Evolutionary conservation across 2,329 filamentous ascomycete genomes (phyloP).

Genomic region (Neoarthrinium moseri): DNA sequence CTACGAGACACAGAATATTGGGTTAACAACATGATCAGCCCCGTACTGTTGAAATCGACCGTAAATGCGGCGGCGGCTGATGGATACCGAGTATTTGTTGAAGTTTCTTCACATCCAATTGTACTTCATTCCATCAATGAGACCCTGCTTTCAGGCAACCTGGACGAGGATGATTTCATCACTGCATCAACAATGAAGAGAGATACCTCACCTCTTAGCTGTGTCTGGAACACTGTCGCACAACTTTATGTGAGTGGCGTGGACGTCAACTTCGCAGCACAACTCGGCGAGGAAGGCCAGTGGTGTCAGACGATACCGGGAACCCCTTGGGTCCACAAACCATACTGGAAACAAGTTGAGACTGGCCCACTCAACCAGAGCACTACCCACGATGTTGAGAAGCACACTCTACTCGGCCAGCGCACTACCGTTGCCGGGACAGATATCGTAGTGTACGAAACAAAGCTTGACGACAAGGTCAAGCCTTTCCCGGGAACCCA

Average conservation of each 20-base stretch:
- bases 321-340: conserved; percentile 19
- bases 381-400: conserved; percentile 28
- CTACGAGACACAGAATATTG: conserved; percentile 32
- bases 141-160: conserved; percentile 26
- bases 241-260: conserved; percentile 6
- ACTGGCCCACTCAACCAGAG: not conserved
- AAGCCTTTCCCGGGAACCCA: conserved; percentile 41
- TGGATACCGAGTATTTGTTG: conserved; percentile 36
- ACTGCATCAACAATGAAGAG: conserved; percentile 30
- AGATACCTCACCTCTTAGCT: conserved; percentile 25
- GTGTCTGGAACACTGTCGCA: conserved; percentile 15
- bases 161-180: conserved; percentile 27
- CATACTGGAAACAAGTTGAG: conserved; percentile 24
- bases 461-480: conserved; percentile 30
- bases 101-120: conserved; percentile 40
- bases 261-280: conserved; percentile 19
- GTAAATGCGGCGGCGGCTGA: conserved; percentile 30
- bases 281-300: conserved; percentile 15
- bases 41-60: conserved; percentile 33
- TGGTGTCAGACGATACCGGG: conserved; percentile 25
- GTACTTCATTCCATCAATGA: conserved; percentile 39
- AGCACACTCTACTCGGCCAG: conserved; percentile 33
- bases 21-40: conserved; percentile 36
- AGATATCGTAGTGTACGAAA: conserved; percentile 30
- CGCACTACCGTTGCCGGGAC: conserved; percentile 25